These are phyloP conservation scores for Heracleum sosnowskyi DNA, from an alignment of 129 eudicot species.

Conservation along the genomic window DNA sequence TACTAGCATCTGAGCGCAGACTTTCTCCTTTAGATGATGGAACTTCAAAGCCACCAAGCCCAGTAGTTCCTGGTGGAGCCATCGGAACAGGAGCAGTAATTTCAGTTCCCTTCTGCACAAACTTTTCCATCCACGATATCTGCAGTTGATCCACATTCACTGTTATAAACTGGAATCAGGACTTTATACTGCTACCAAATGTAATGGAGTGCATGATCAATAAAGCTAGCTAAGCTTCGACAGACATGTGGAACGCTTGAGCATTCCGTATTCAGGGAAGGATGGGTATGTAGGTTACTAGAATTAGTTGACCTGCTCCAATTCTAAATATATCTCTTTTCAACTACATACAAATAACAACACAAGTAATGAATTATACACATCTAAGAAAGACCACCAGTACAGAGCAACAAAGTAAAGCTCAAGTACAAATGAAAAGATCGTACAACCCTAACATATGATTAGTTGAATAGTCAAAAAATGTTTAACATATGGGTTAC, in stretches of 20 bases:
- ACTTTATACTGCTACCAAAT: not conserved
- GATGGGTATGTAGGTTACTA: not conserved
- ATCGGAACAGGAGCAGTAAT: slow-evolving; percentile 97
- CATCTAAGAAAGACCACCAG: not conserved
- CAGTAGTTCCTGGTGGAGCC: slow-evolving; percentile 86
- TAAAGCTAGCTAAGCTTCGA: not conserved
- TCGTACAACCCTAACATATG: not conserved
- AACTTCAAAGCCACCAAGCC: slow-evolving; percentile 96
- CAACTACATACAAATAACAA: not conserved
- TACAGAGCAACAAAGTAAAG: not conserved
- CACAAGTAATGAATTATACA: not conserved
- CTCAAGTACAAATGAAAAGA: not conserved
- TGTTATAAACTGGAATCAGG: not conserved
- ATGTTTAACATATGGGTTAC: not conserved
- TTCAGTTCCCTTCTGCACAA: slow-evolving; percentile 82
- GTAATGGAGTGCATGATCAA: not conserved
- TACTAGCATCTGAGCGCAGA: slow-evolving; percentile 81
- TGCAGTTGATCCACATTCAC: slow-evolving; percentile 25
- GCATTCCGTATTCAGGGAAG: not conserved
- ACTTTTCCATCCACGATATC: slow-evolving; percentile 99
- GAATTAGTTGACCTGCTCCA: not conserved
- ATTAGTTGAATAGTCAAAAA: not conserved
- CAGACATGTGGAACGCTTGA: not conserved
- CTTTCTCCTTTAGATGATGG: slow-evolving; percentile 83
- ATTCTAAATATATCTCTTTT: not conserved